A percentile compares a stretch with the other conserved stretches of the same genome.
phyloP scores from a whole-genome alignment of 352 stramenopile species.

The Phytophthora capsici region DNA sequence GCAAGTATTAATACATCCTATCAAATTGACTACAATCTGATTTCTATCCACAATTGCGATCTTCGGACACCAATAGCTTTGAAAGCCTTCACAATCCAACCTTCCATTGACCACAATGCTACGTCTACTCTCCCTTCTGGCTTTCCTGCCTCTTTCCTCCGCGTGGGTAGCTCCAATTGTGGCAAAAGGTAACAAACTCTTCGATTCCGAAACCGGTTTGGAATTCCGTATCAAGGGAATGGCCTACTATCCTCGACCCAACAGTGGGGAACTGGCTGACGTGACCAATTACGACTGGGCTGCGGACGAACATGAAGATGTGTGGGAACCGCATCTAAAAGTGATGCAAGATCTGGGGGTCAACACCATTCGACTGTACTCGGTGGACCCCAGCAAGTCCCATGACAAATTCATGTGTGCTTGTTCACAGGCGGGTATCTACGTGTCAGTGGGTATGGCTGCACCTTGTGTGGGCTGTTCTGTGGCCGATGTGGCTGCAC shows the following conservation, averaged over 20 bases:
- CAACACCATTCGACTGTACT: conserved; percentile 75
- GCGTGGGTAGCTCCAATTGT: conserved; percentile 64
- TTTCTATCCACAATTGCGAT: conserved; percentile 19
- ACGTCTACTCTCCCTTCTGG: conserved; percentile 2
- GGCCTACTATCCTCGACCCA: conserved; percentile 75
- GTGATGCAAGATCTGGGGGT: conserved; percentile 62
- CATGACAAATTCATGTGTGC: conserved; percentile 88
- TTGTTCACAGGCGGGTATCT: conserved; percentile 70
- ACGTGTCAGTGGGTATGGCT: conserved; percentile 69
- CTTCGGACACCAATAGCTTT: conserved; percentile 4
- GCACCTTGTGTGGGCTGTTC: conserved; percentile 56
- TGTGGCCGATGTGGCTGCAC: conserved; percentile 46
- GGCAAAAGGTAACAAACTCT: conserved; percentile 85
- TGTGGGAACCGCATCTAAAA: conserved; percentile 63
- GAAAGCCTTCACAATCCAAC: not conserved
- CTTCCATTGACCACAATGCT: not conserved
- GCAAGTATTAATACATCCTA: conserved; percentile 3
- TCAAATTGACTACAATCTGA: conserved; percentile 4
- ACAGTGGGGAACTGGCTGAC: conserved; percentile 54
- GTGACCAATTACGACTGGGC: conserved; percentile 73
- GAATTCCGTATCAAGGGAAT: conserved; percentile 81
- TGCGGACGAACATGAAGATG: conserved; percentile 58
- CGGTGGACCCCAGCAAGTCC: conserved; percentile 57
- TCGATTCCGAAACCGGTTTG: conserved; percentile 64
- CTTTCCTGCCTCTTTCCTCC: conserved; percentile 2